These are phyloP conservation scores for Dorcoceras hygrometricum DNA, from an alignment of 257 asterid species.

Conservation along the genomic window DNA sequence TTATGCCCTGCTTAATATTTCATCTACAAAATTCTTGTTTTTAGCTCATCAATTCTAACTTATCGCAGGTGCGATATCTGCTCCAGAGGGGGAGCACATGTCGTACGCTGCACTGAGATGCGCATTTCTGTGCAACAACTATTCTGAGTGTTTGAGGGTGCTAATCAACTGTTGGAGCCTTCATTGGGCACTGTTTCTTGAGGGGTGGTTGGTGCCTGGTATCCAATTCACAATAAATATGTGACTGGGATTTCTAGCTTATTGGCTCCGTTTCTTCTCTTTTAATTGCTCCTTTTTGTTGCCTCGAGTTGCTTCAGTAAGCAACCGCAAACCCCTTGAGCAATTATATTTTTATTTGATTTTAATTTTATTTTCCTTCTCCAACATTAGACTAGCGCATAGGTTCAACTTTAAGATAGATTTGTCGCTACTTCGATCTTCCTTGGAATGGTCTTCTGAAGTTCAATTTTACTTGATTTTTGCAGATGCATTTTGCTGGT, in stretches of 20 bases:
- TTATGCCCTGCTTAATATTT: conserved; percentile 25
- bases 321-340: conserved; percentile 77
- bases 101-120: conserved; percentile 99
- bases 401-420: conserved; percentile 11
- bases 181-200: conserved; percentile 68
- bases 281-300: conserved; percentile 85
- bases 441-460: conserved; percentile 8
- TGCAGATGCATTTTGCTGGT: conserved; percentile 80
- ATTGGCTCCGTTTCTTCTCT: conserved; percentile 79
- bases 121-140: conserved; percentile 74
- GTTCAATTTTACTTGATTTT: conserved; percentile 30
- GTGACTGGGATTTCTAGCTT: conserved; percentile 81
- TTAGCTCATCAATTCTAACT: conserved; percentile 76
- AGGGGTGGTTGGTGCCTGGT: conserved; percentile 71
- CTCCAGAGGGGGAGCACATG: conserved; percentile 99
- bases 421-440: not conserved
- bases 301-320: conserved; percentile 98
- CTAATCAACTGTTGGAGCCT: conserved; percentile 94
- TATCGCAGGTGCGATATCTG: conserved; percentile 99
- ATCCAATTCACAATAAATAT: conserved; percentile 72
- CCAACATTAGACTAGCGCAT: conserved; percentile 26
- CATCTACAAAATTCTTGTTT: conserved; percentile 36
- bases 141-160: conserved; percentile 94
- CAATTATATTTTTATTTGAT: conserved; percentile 32
- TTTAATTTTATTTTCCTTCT: conserved; percentile 23